Percentiles rank a stretch among this genome's conserved stretches.
Evolutionary conservation across 2,329 filamentous ascomycete species (phyloP).

Genomic region (Fusarium sp.): DNA sequence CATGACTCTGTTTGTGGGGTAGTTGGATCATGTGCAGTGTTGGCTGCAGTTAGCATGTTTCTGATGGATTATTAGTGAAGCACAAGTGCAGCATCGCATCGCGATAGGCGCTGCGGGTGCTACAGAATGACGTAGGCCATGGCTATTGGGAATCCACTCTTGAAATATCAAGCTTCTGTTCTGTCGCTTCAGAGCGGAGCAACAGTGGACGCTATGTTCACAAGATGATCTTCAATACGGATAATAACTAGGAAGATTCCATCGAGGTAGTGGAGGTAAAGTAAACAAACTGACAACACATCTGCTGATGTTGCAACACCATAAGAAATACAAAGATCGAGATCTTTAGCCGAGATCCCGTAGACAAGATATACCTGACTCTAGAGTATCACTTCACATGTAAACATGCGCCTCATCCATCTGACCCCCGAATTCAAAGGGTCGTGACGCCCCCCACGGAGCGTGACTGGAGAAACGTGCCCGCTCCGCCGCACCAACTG

Average conservation of each 20-base stretch:
- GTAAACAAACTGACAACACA: not conserved
- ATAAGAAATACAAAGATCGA: conserved; percentile 16
- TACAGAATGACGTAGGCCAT: conserved; percentile 45
- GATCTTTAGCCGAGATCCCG: conserved; percentile 21
- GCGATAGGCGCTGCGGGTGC: conserved; percentile 34
- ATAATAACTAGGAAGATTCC: not conserved
- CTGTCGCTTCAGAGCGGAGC: conserved; percentile 3
- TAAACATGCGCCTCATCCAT: conserved; percentile 30
- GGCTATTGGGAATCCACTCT: conserved; percentile 21
- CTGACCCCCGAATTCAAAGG: conserved; percentile 20
- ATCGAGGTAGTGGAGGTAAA: not conserved
- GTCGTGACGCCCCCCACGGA: conserved; percentile 34
- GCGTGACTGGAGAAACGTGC: conserved; percentile 32
- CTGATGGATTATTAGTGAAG: conserved; percentile 19
- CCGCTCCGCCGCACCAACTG: conserved; percentile 20
- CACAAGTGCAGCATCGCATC: conserved; percentile 29
- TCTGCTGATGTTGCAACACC: not conserved
- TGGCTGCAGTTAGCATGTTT: conserved; percentile 8
- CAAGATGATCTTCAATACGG: not conserved
- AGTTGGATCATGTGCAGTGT: conserved; percentile 31
- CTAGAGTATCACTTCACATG: conserved; percentile 26
- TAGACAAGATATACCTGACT: conserved; percentile 15
- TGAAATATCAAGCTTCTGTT: conserved; percentile 28
- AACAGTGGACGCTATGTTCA: conserved; percentile 10
- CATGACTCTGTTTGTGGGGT: conserved; percentile 28